phyloP scores from a whole-genome alignment of 768 basidiomycete species.

The Cantharellus cinnabarinus region DNA sequence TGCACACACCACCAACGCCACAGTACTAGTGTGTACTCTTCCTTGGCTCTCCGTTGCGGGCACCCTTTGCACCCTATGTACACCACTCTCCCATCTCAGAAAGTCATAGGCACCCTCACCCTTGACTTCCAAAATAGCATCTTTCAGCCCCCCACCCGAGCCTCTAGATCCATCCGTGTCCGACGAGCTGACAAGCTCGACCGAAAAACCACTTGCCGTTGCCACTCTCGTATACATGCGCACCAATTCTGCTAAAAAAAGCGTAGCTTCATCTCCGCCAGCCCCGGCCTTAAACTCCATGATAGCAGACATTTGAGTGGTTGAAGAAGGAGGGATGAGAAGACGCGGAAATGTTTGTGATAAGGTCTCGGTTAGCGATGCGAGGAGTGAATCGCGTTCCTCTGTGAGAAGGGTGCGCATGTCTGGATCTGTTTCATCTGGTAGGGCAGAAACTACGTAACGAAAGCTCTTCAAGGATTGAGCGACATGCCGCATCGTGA shows the following conservation, averaged over 20 bases:
- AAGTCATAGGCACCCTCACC: conserved; percentile 60
- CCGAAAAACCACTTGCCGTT: conserved; percentile 35
- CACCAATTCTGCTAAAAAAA: conserved; percentile 60
- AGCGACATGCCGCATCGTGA: not conserved
- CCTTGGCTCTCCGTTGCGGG: conserved; percentile 80
- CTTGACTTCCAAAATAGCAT: conserved; percentile 61
- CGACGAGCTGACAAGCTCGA: conserved; percentile 30
- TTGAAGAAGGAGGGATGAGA: conserved; percentile 51
- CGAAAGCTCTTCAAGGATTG: conserved; percentile 34
- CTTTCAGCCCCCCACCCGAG: conserved; percentile 36
- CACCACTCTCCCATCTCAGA: conserved; percentile 80
- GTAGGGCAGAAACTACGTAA: conserved; percentile 34
- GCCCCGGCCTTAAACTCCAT: conserved; percentile 86
- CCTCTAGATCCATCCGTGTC: conserved; percentile 32
- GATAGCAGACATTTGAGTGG: conserved; percentile 48
- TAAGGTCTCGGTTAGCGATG: conserved; percentile 16
- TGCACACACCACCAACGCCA: conserved; percentile 54
- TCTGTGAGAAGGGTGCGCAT: conserved; percentile 57
- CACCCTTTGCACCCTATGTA: conserved; percentile 87
- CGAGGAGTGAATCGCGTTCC: conserved; percentile 31
- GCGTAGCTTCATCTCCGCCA: conserved; percentile 70
- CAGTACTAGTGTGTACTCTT: conserved; percentile 80
- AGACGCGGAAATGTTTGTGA: conserved; percentile 40
- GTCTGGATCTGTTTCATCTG: conserved; percentile 50
- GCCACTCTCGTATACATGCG: conserved; percentile 67